phyloP scores from a whole-genome alignment of 306 rosid genomes.

The Vigna nakashimae region DNA sequence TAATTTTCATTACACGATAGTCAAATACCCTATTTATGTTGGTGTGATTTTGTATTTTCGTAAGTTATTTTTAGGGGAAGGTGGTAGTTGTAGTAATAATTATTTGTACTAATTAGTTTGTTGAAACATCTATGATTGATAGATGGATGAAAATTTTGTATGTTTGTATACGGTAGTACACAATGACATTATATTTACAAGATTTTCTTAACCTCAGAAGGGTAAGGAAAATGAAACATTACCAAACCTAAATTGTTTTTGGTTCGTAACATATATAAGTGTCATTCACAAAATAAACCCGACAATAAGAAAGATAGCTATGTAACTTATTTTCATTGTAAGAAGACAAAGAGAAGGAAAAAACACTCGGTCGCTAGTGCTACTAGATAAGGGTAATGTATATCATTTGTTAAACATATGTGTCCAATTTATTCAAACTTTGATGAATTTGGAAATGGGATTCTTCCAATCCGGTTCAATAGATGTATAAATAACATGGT shows the following conservation, averaged over 20 bases:
- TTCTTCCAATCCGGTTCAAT: too few relatives aligned
- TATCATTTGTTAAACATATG: slow-evolving; percentile 4
- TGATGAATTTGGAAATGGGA: background rate
- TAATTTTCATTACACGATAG: slow-evolving; percentile 9
- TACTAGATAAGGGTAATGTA: background rate
- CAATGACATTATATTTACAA: slow-evolving; percentile 1
- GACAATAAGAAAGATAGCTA: slow-evolving; percentile 40
- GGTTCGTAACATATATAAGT: slow-evolving; percentile 1
- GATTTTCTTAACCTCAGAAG: slow-evolving; percentile 25
- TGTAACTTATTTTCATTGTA: slow-evolving; percentile 19
- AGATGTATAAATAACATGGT: too few relatives aligned
- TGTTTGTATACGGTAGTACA: background rate
- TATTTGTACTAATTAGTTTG: slow-evolving; percentile 27
- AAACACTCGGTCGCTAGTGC: background rate
- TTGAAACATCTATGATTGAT: slow-evolving; percentile 38
- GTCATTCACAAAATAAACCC: slow-evolving; percentile 32
- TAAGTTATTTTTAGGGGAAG: background rate
- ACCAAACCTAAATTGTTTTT: slow-evolving; percentile 44
- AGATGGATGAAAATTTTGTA: background rate
- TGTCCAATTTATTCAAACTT: slow-evolving; percentile 13
- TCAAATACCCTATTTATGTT: background rate
- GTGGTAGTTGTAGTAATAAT: background rate
- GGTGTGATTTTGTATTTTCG: slow-evolving; percentile 9
- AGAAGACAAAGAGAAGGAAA: slow-evolving; percentile 40
- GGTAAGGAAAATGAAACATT: slow-evolving; percentile 43